These are phyloP conservation scores for Penicillium longicatenatum DNA, from an alignment of 495 filamentous ascomycete genomes.

Conservation along the genomic window DNA sequence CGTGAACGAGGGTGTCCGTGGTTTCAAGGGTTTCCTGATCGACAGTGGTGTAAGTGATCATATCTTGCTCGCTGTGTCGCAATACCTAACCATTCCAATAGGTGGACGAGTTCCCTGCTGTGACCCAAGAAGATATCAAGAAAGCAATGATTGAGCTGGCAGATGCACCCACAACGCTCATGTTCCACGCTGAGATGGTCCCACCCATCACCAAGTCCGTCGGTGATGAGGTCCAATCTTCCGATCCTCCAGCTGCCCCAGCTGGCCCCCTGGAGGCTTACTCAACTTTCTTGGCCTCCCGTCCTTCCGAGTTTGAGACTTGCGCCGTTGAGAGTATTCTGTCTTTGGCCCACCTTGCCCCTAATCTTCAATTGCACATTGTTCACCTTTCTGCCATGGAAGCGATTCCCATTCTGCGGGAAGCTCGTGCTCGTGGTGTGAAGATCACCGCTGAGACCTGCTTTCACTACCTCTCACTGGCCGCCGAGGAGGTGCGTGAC, in stretches of 20 bases:
- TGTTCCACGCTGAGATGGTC: conserved; percentile 99
- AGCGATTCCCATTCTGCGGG: conserved; percentile 83
- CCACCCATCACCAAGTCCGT: conserved; percentile 83
- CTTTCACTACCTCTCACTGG: conserved; percentile 95
- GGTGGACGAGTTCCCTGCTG: conserved; percentile 95
- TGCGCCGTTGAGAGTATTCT: conserved; percentile 88
- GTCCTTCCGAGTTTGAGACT: conserved; percentile 87
- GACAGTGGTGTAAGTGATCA: conserved; percentile 80
- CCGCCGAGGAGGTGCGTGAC: conserved; percentile 80
- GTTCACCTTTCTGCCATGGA: conserved; percentile 93
- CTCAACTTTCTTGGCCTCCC: conserved; percentile 87
- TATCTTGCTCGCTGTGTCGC: conserved; percentile 7
- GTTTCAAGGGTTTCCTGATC: conserved; percentile 98
- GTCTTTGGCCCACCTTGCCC: conserved; percentile 76
- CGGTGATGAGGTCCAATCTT: conserved; percentile 73
- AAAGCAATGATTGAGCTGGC: conserved; percentile 78
- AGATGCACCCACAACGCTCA: conserved; percentile 79
- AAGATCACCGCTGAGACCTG: conserved; percentile 97
- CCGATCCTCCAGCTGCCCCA: conserved; percentile 71
- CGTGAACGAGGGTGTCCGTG: conserved; percentile 81
- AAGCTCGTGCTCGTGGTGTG: conserved; percentile 75
- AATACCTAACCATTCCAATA: conserved; percentile 31
- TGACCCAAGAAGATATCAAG: conserved; percentile 75
- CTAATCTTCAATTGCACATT: conserved; percentile 85
- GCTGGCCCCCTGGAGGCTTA: conserved; percentile 78